Evolutionary conservation across 768 basidiomycete genomes (phyloP).

Genomic region (Neoboletus brunneissimus): DNA sequence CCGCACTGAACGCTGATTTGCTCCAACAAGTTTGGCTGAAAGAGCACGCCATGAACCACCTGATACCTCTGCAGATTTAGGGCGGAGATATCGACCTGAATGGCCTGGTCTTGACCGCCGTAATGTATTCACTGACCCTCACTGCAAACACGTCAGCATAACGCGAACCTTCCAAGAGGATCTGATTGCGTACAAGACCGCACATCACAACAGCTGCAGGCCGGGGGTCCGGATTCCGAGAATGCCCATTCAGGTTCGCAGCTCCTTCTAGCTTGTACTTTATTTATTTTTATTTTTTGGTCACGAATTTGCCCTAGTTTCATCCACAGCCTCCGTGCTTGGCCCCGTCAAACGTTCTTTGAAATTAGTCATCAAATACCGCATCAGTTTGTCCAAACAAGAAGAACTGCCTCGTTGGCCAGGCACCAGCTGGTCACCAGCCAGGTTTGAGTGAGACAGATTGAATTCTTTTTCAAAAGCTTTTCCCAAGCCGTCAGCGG

Average conservation of each 20-base stretch:
- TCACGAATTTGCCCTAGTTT: constrained; percentile 12
- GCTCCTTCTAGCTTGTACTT: constrained; percentile 5
- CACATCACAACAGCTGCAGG: constrained; percentile 14
- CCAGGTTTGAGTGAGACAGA: constrained; percentile 11
- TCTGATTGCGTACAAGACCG: constrained; percentile 29
- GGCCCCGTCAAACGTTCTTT: constrained; percentile 11
- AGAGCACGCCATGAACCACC: not conserved
- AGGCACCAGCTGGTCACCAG: constrained; percentile 8
- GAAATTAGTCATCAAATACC: constrained; percentile 13
- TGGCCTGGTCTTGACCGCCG: constrained; percentile 18
- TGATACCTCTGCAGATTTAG: constrained; percentile 13
- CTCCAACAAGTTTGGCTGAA: constrained; percentile 3
- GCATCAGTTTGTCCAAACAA: constrained; percentile 10
- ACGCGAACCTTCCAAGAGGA: constrained; percentile 18
- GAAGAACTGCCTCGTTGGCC: constrained; percentile 13
- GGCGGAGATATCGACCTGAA: constrained; percentile 20
- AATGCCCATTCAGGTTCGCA: constrained; percentile 27
- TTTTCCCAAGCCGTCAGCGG: constrained; percentile 14
- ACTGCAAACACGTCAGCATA: constrained; percentile 28
- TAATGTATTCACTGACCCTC: constrained; percentile 29
- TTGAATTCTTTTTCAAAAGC: constrained; percentile 6
- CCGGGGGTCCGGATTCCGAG: constrained; percentile 25
- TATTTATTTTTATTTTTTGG: constrained; percentile 9
- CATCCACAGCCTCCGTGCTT: constrained; percentile 14
- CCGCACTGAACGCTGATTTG: not conserved